Evolutionary conservation across 2,329 filamentous ascomycete species (phyloP), one percentile per base, ranked within the genome.

Genomic region (Didymella arachidicola): DNA sequence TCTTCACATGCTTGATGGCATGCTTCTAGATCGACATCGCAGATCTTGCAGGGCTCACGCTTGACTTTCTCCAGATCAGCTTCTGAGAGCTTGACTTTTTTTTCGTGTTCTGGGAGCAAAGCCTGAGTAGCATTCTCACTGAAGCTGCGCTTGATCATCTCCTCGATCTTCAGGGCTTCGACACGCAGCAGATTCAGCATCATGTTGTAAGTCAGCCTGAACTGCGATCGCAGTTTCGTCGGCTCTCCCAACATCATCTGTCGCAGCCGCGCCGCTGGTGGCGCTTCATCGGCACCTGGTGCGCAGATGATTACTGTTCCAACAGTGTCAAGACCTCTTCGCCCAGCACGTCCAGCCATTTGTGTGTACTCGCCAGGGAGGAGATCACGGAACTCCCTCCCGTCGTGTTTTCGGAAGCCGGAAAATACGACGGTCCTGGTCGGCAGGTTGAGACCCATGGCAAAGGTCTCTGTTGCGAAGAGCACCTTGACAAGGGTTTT

Each of bases 71-170:
- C 92, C 55, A 99, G 79, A 79, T 96, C 94, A 4, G 92, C 93
- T 76, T 99, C 93, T 0, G 93, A 96, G 2, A 97, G 68, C 74
- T 94, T 93, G 61, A 99, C 92, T 57, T 93, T 90, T 77, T 96
- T 96, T 78, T 99, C 93, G 69, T 98, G 94, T 77, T 98, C 93
- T 0, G 95, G 95, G 1, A 98, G 82, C 12, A 98, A 80, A 62
- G 96, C 93, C 73, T 99, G 95, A 0, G 94, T 98, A 25, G 94
- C 94, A 78, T 99, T 95, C 77, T 99, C 95, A 51, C 94, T 97
- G 82, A 99, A 99, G 76, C 93, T 97, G 65, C 95, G 90, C 84
- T 99, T 99, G 82, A 99, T 99, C 95, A 99, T 99, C 79, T 99
- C 95, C 76, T 99, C 95, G 68, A 99, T 98, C 80, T 97, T 98